These are phyloP conservation scores for Malassezia nana DNA, from an alignment of 1,284 basidiomycete species.

Conservation along the genomic window DNA sequence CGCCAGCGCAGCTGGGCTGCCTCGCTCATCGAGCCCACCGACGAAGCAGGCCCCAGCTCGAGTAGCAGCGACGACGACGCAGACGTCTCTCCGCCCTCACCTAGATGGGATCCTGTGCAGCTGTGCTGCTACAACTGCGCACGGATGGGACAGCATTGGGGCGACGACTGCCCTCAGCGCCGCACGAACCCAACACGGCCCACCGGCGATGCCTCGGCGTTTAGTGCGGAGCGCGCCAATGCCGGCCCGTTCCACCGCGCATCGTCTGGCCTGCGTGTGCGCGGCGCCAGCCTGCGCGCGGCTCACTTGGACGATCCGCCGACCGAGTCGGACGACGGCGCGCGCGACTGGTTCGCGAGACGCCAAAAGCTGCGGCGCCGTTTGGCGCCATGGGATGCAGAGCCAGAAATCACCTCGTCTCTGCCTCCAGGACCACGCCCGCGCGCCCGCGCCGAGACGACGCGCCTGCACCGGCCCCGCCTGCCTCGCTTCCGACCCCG, in stretches of 20 bases:
- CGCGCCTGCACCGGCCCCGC: too few species aligned
- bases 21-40: conserved; percentile 2
- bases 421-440: not conserved
- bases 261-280: not conserved
- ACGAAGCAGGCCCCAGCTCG: conserved; percentile 14
- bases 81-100: conserved; percentile 9
- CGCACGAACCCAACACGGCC: conserved; percentile 54
- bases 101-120: conserved; percentile 23
- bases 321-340: not conserved
- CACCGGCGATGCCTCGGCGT: conserved; percentile 60
- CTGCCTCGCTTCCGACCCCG: conserved; percentile 6
- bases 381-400: not conserved
- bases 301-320: conserved; percentile 4
- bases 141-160: conserved; percentile 61
- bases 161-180: conserved; percentile 67
- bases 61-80: conserved; percentile 13
- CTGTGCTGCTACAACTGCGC: conserved; percentile 85
- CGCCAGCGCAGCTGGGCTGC: conserved; percentile 8
- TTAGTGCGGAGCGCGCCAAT: conserved; percentile 60
- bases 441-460: not conserved
- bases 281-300: conserved; percentile 1
- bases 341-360: conserved; percentile 13
- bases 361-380: conserved; percentile 5
- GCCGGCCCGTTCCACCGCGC: conserved; percentile 57
- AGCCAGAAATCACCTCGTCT: too few species aligned